Evolutionary conservation across 164 flowering plant species (phyloP).

Genomic region (Liquidambar formosana): DNA sequence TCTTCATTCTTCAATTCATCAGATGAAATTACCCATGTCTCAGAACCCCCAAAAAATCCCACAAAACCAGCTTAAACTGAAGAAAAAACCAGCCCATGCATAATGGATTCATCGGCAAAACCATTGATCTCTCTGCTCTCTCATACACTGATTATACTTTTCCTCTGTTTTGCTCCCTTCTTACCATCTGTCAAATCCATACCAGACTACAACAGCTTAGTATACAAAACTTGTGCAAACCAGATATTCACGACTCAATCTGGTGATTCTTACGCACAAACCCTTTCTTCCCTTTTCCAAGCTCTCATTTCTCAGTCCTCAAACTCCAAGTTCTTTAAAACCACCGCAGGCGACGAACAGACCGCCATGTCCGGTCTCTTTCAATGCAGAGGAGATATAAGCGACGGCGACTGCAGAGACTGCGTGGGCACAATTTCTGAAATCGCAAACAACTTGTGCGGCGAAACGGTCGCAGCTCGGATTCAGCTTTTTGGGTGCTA

Average conservation of each 20-base stretch:
- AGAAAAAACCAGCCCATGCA: not conserved
- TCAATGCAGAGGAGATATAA: conserved; percentile 40
- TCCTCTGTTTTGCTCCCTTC: not conserved
- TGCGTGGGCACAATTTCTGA: conserved; percentile 30
- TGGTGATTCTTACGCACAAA: conserved; percentile 10
- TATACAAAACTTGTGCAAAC: conserved; percentile 35
- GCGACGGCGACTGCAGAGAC: conserved; percentile 20
- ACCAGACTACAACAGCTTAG: conserved; percentile 20
- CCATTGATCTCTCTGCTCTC: not conserved
- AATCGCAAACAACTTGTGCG: conserved; percentile 18
- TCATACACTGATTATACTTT: not conserved
- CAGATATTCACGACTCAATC: conserved; percentile 6
- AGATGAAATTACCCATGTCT: too few relatives aligned
- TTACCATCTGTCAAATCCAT: not conserved
- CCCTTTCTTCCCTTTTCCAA: conserved; percentile 28
- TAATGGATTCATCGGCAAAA: not conserved
- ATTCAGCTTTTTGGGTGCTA: conserved; percentile 40
- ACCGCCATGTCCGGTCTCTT: conserved; percentile 27
- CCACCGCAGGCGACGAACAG: conserved; percentile 13
- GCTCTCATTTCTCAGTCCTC: conserved; percentile 26
- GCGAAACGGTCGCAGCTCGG: conserved; percentile 14
- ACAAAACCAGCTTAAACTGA: too few relatives aligned
- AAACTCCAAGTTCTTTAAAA: conserved; percentile 30
- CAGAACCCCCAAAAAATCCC: too few relatives aligned
- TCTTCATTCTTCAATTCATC: too few relatives aligned